Base-by-base conservation (phyloP, 129 eudicot species). In the Apium graveolens region DNA sequence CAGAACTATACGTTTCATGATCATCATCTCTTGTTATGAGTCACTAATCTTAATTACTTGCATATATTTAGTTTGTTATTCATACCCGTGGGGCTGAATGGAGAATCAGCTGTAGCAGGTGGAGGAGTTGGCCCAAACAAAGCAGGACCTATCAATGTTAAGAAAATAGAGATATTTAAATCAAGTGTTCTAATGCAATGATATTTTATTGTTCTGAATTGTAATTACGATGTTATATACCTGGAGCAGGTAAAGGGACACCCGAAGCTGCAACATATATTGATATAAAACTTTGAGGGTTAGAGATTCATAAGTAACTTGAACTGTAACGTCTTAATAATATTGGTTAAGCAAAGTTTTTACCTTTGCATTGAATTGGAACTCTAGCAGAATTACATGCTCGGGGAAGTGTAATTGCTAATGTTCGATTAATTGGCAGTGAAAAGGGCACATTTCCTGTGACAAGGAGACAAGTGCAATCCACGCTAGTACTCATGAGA, bases 221-320 rank as follows among this genome's bases (percentile, higher is more conserved):
- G 68, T 60, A 9, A 10, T 26, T 2, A 60, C 0, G 32, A 13
- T 9, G 68, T 26, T 11, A 60, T 12, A 5, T 85, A 93, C 98
- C 98, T 88, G 98, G 88, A 75, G 97, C 85, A 32, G 98, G 96
- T 70, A 94, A 80, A 31, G 93, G 91, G 81, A 79, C 82, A 27
- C 92, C 96, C 7, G 86, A 16, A 35, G 96, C 98, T 94, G 93
- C 93, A 89, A 77, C 42, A 79, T 6, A 76, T n/a, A 60, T 60
- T 60, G 1, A 26, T 10, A 60, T 16, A n/a, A n/a, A 60, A 60
- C 12, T 9, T 60, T 57, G 31, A 11, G 34, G n/a, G 68, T 60
- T 60, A 60, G 12, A 10, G 68, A 60, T 60, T 60, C 34, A 60
- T n/a, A 10, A 60, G 32, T n/a, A n/a, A 60, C 68, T 26, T 26